phyloP scores from a whole-genome alignment of 345 rosid species.

The Reutealis trisperma region DNA sequence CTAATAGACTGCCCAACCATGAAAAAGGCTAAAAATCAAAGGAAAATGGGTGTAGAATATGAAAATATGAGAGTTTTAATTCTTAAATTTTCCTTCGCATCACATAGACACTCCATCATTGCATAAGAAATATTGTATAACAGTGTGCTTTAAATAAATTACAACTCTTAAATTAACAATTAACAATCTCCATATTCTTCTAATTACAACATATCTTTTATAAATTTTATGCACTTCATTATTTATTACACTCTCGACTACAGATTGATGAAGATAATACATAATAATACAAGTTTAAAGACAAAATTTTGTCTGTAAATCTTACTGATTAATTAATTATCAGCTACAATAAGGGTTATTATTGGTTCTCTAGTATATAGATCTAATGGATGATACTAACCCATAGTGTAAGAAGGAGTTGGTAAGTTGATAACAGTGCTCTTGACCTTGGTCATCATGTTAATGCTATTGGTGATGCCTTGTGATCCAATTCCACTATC shows the following conservation, averaged over 20 bases:
- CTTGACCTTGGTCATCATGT: constrained; percentile 93
- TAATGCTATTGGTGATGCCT: constrained; percentile 94
- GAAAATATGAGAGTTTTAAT: too few species aligned
- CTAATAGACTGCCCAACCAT: too few species aligned
- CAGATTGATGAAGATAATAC: background rate
- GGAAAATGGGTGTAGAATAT: too few species aligned
- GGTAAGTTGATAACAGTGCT: constrained; percentile 93
- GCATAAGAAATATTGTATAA: background rate
- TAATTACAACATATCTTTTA: too few species aligned
- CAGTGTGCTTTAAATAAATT: background rate
- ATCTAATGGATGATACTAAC: constrained; percentile 33
- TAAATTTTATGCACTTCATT: too few species aligned
- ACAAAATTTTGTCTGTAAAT: background rate
- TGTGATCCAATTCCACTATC: constrained; percentile 99
- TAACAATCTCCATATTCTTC: too few species aligned
- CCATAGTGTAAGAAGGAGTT: constrained; percentile 88
- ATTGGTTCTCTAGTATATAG: background rate
- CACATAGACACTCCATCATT: too few species aligned
- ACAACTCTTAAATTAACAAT: background rate
- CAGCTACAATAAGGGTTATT: background rate
- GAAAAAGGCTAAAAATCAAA: too few species aligned
- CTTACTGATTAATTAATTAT: background rate
- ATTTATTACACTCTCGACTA: background rate
- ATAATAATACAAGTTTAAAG: background rate
- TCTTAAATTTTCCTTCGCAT: too few species aligned